These are phyloP conservation scores for Colletotrichum musicola DNA, from an alignment of 2,329 filamentous ascomycete species.

Conservation along the genomic window DNA sequence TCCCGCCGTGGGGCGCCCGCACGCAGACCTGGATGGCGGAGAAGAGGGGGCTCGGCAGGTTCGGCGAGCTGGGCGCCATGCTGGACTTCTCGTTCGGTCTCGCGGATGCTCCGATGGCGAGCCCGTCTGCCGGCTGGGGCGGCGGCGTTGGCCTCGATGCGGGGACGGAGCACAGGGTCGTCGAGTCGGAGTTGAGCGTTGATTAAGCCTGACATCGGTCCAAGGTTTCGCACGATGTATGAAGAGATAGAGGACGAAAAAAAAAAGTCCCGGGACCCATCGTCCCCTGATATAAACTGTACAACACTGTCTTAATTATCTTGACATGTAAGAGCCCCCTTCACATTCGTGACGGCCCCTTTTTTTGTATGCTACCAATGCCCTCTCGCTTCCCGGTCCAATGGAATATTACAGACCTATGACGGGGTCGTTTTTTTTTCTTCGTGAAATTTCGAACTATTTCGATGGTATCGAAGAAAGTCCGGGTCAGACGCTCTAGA, in stretches of 20 bases:
- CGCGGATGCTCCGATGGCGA: constrained; percentile 15
- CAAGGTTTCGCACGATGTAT: neutral
- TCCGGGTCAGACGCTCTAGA: constrained; percentile 62
- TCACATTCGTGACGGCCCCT: neutral
- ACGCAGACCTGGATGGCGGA: constrained; percentile 57
- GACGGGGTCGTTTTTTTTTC: too few relatives aligned
- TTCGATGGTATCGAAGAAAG: neutral
- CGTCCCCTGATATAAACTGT: constrained; percentile 7
- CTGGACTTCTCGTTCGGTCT: constrained; percentile 46
- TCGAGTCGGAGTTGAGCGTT: constrained; percentile 36
- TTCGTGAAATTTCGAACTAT: too few relatives aligned
- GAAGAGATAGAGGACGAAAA: neutral
- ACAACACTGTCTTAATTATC: constrained; percentile 21
- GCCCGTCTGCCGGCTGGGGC: constrained; percentile 24
- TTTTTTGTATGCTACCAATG: constrained; percentile 24
- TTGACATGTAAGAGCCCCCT: neutral
- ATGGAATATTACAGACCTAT: neutral
- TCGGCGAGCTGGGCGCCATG: constrained; percentile 63
- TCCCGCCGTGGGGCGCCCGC: constrained; percentile 60
- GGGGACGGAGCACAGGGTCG: constrained; percentile 32
- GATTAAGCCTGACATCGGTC: too few relatives aligned
- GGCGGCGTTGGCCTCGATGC: constrained; percentile 1
- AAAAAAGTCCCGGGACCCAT: neutral
- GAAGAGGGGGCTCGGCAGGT: constrained; percentile 53
- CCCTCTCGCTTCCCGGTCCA: neutral